phyloP scores from a whole-genome alignment of 768 basidiomycete genomes.

The Tylopilus plumbeoviolaceoides region DNA sequence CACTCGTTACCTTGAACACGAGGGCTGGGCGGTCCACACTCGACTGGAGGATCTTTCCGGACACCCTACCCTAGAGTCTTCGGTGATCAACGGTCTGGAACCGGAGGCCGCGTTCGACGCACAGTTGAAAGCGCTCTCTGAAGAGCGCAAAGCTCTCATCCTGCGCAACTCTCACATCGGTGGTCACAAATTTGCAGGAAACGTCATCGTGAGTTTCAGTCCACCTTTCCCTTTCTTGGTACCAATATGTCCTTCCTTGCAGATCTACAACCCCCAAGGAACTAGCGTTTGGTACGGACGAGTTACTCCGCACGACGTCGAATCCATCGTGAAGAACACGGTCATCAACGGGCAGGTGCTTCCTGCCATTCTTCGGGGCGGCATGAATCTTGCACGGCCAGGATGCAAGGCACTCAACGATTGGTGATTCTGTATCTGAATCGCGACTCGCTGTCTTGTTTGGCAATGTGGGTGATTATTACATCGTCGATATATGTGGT shows the following conservation, averaged over 20 bases:
- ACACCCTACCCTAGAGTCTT: slow-evolving; percentile 25
- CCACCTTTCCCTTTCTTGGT: background rate
- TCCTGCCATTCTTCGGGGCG: slow-evolving; percentile 81
- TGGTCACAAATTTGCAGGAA: slow-evolving; percentile 90
- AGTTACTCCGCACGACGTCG: slow-evolving; percentile 85
- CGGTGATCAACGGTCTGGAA: slow-evolving; percentile 28
- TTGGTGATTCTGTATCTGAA: slow-evolving; percentile 46
- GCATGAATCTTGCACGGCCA: slow-evolving; percentile 72
- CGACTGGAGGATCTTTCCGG: slow-evolving; percentile 58
- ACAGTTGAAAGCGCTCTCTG: slow-evolving; percentile 44
- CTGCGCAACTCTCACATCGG: slow-evolving; percentile 88
- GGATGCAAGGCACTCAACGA: slow-evolving; percentile 64
- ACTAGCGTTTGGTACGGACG: slow-evolving; percentile 92
- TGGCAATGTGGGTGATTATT: slow-evolving; percentile 18
- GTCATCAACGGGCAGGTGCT: slow-evolving; percentile 82
- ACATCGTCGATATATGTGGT: slow-evolving; percentile 25
- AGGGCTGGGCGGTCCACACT: slow-evolving; percentile 74
- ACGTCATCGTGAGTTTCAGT: slow-evolving; percentile 68
- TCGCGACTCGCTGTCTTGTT: background rate
- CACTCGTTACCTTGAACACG: slow-evolving; percentile 53
- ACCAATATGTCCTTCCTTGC: background rate
- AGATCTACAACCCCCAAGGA: slow-evolving; percentile 88
- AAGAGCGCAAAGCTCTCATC: slow-evolving; percentile 71
- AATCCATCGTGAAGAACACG: slow-evolving; percentile 82
- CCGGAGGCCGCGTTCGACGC: slow-evolving; percentile 50